These are phyloP conservation scores for Cutaneotrichosporon sp. DNA, from an alignment of 1,284 basidiomycete species.

Conservation along the genomic window DNA sequence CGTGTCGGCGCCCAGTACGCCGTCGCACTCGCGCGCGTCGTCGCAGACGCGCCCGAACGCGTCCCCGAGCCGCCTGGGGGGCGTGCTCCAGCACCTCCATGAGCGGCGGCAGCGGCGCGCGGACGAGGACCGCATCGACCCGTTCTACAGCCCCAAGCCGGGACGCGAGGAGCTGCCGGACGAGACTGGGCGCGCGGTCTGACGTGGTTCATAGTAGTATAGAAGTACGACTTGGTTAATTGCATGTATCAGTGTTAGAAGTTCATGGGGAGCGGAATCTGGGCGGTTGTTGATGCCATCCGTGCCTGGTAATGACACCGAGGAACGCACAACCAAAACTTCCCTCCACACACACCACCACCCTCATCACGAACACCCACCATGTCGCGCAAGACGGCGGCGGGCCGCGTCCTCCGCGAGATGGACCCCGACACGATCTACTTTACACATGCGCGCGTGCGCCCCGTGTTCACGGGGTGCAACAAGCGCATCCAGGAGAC, in stretches of 20 bases:
- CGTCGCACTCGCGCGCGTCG: background rate
- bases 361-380: background rate
- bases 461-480: constrained; percentile 24
- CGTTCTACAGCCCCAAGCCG: background rate
- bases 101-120: constrained; percentile 1
- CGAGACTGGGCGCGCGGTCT: background rate
- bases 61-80: background rate
- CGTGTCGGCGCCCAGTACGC: background rate
- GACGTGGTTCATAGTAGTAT: background rate
- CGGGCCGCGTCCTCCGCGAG: constrained; percentile 16
- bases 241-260: background rate
- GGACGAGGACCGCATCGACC: constrained; percentile 2
- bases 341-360: background rate
- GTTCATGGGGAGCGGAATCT: background rate
- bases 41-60: background rate
- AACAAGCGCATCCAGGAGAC: constrained; percentile 25
- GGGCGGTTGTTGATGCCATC: background rate
- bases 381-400: constrained; percentile 22
- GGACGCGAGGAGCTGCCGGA: background rate
- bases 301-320: background rate
- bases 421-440: constrained; percentile 25
- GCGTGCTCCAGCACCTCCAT: background rate
- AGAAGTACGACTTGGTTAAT: background rate
- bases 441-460: constrained; percentile 25
- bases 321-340: background rate